These are phyloP conservation scores for Berberis vulgaris DNA, from an alignment of 164 flowering plant species.

Conservation along the genomic window DNA sequence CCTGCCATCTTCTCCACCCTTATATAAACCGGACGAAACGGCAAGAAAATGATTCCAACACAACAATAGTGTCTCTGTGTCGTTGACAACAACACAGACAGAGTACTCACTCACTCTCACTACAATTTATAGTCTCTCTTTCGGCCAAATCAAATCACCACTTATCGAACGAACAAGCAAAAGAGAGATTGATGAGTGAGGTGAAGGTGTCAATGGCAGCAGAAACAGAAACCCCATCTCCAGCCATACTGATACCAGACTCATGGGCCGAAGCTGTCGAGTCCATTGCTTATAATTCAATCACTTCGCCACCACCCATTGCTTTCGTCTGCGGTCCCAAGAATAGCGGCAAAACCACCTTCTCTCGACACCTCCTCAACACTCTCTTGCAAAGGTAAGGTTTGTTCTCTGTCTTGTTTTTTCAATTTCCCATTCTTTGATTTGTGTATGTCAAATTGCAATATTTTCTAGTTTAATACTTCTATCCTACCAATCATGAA, in stretches of 20 bases:
- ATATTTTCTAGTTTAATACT: neutral
- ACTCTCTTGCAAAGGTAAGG: constrained; percentile 49
- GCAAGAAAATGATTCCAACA: too few relatives aligned
- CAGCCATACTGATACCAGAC: constrained; percentile 30
- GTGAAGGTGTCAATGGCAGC: constrained; percentile 14
- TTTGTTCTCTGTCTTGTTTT: neutral
- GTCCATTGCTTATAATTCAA: constrained; percentile 35
- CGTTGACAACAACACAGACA: too few relatives aligned
- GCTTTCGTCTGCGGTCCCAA: constrained; percentile 75
- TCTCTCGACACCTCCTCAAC: constrained; percentile 77
- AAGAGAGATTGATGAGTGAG: neutral
- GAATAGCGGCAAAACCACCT: constrained; percentile 81
- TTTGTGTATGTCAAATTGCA: neutral
- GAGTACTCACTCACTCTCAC: too few relatives aligned
- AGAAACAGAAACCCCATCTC: neutral
- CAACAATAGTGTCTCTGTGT: too few relatives aligned
- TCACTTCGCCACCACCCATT: constrained; percentile 42
- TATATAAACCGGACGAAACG: too few relatives aligned
- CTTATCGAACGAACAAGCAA: too few relatives aligned
- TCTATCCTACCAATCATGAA: neutral
- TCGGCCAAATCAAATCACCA: too few relatives aligned
- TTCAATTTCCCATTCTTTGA: neutral
- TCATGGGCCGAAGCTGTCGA: constrained; percentile 66
- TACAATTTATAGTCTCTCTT: too few relatives aligned
- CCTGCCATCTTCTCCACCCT: too few relatives aligned